Evolutionary conservation across 352 stramenopile genomes (phyloP).

Genomic region (Globisporangium middletonii): DNA sequence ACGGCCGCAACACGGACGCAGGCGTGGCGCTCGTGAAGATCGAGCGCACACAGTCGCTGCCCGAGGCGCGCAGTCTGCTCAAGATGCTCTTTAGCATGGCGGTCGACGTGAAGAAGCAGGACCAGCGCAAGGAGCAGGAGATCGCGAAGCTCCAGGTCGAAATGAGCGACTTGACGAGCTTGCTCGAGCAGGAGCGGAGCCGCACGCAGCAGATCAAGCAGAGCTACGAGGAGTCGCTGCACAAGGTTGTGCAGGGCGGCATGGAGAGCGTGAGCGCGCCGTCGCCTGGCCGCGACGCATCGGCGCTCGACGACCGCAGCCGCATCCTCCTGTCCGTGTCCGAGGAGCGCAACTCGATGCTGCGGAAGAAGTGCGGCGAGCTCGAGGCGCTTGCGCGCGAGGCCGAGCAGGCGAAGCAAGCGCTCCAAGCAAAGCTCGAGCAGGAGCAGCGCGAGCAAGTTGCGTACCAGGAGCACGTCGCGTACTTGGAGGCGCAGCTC

Average conservation of each 20-base stretch:
- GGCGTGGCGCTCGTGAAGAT: conserved; percentile 67
- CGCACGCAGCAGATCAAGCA: conserved; percentile 75
- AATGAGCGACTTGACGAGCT: conserved; percentile 47
- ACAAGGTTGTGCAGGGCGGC: conserved; percentile 55
- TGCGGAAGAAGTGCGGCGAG: conserved; percentile 76
- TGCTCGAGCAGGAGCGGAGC: conserved; percentile 66
- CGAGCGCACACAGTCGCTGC: conserved; percentile 74
- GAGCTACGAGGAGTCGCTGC: conserved; percentile 79
- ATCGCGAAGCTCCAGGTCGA: conserved; percentile 71
- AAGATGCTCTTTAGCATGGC: conserved; percentile 86
- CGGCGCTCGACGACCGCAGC: conserved; percentile 41
- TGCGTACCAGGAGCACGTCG: conserved; percentile 48
- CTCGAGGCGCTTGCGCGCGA: conserved; percentile 37
- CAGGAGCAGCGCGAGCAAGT: conserved; percentile 5
- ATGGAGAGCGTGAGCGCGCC: conserved; percentile 16
- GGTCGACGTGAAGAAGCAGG: conserved; percentile 84
- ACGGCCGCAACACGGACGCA: conserved; percentile 33
- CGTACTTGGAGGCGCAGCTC: conserved; percentile 60
- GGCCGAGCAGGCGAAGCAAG: conserved; percentile 43
- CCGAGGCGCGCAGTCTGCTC: conserved; percentile 71
- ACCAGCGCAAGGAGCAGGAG: conserved; percentile 76
- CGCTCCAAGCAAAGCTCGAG: conserved; percentile 37
- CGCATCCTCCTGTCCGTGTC: conserved; percentile 69
- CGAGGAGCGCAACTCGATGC: conserved; percentile 63
- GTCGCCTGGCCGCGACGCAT: conserved; percentile 3